Conservation (phyloP, 305 asterid genomes). For the Withania somnifera region DNA sequence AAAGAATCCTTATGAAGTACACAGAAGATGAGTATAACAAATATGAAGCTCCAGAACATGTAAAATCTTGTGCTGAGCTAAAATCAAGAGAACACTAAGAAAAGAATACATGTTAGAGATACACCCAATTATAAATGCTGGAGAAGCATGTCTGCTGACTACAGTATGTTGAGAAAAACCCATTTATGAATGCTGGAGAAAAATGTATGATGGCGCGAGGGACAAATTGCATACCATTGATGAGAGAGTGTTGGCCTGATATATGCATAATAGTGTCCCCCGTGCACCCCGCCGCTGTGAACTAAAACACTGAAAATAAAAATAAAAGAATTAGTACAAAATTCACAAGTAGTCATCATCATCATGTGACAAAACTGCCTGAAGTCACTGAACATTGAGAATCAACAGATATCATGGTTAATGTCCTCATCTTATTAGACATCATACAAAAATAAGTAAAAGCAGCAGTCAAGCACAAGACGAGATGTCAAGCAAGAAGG, state of each 20-base stretch:
- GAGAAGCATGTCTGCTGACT: not conserved
- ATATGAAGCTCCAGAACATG: not conserved
- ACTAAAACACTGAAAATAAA: constrained; percentile 50
- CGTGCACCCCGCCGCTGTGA: constrained; percentile 88
- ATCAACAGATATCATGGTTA: not conserved
- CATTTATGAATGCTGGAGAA: not conserved
- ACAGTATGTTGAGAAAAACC: not conserved
- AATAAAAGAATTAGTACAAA: constrained; percentile 8
- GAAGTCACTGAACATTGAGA: not conserved
- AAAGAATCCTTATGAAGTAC: not conserved
- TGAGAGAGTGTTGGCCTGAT: constrained; percentile 80
- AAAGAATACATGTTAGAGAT: not conserved
- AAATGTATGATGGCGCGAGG: not conserved
- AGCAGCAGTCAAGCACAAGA: not conserved
- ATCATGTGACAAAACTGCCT: not conserved
- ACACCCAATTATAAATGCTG: not conserved
- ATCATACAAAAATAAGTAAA: not conserved
- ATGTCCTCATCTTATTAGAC: not conserved
- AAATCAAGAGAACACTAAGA: not conserved
- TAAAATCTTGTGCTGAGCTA: not conserved
- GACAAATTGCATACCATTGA: constrained; percentile 49
- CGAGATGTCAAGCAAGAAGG: not conserved
- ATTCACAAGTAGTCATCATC: not conserved
- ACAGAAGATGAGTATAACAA: not conserved
- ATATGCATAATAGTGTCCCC: constrained; percentile 84